These are phyloP conservation scores for Chlorella sorokiniana DNA, from an alignment of 139 green algal species.

Conservation along the genomic window DNA sequence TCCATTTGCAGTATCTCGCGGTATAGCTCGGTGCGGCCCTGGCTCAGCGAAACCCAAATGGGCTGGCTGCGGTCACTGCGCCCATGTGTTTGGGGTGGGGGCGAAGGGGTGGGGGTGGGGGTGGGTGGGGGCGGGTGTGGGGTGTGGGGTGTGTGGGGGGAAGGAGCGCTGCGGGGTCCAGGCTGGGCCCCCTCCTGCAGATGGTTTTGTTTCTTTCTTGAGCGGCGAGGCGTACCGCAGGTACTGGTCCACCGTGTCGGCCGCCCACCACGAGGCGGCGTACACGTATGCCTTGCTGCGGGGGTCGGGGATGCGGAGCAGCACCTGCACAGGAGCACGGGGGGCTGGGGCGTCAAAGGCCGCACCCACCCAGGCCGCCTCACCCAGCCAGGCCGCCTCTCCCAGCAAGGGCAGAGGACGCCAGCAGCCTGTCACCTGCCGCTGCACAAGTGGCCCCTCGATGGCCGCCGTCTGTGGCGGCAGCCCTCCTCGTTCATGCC, in stretches of 20 bases:
- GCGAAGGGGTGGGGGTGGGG: not conserved
- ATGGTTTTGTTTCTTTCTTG: too few relatives aligned
- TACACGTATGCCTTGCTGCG: constrained; percentile 82
- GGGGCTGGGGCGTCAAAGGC: not conserved
- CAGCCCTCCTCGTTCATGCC: constrained; percentile 43
- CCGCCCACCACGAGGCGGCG: constrained; percentile 93
- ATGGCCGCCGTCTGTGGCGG: constrained; percentile 56
- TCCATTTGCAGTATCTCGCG: constrained; percentile 77
- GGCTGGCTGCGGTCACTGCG: constrained; percentile 68
- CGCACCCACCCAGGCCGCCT: not conserved
- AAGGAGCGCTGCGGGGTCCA: not conserved
- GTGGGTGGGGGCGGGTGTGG: not conserved
- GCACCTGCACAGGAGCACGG: constrained; percentile 43
- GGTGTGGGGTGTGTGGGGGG: not conserved
- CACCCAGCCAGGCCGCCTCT: not conserved
- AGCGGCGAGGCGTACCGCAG: constrained; percentile 23
- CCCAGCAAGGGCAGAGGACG: constrained; percentile 1
- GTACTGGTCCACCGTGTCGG: constrained; percentile 56
- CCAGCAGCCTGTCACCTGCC: constrained; percentile 59
- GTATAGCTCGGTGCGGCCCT: constrained; percentile 82
- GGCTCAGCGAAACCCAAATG: constrained; percentile 86
- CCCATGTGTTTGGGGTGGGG: not conserved
- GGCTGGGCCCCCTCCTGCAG: too few relatives aligned
- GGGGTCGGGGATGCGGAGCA: constrained; percentile 44
- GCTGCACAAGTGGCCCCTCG: constrained; percentile 60